Evolutionary conservation across 192 early-diverging fungal species (phyloP), one percentile per base, ranked within the genome.

Genomic region (Backusella westeae): DNA sequence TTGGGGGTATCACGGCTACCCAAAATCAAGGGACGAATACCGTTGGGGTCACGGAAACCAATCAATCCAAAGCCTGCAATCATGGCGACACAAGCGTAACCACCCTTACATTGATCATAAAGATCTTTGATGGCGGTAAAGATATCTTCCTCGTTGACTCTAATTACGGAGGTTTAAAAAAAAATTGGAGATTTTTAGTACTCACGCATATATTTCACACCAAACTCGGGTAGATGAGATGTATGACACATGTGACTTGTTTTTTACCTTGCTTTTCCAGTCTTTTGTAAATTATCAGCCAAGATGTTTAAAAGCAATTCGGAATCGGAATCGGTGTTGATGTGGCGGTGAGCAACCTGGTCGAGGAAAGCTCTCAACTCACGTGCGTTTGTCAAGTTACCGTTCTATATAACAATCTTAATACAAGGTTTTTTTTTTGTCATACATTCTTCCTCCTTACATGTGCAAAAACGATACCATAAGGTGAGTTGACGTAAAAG

Each of bases 281-380:
- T 98, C 86, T 94, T 89, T 77, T 99, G 98, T 77, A 99, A 87
- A 86, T 99, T 92, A 85, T 98, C 90, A 71, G 96, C 98, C 81
- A 99, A 94, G 75, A 99, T 94, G 87, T 99, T 99, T 49, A 99
- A 89, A 76, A 99, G 88, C 52, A 99, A 82, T 87, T 99, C 98
- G 63, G 97, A 98, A 87, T 99, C 98, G 5, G 98, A 99, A 79
- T 99, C 97, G 12, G 98, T 99, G 86, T 99, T 99, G 87, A 99
- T 98, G 81, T 99, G 98, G 67, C 98, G 93, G 86, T 99, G 98
- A 38, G 97, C 96, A 67, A 96, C 93, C 74, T 91, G 86, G 87
- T 99, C 98, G 56, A 99, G 81, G 74, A 94, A 99, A 34, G 89
- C 85, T 75, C 91, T 89, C 75, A 99, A 87, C 76, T 98, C 96